Base-by-base conservation (phyloP, 1,284 basidiomycete species). In the Tausonia pullulans region DNA sequence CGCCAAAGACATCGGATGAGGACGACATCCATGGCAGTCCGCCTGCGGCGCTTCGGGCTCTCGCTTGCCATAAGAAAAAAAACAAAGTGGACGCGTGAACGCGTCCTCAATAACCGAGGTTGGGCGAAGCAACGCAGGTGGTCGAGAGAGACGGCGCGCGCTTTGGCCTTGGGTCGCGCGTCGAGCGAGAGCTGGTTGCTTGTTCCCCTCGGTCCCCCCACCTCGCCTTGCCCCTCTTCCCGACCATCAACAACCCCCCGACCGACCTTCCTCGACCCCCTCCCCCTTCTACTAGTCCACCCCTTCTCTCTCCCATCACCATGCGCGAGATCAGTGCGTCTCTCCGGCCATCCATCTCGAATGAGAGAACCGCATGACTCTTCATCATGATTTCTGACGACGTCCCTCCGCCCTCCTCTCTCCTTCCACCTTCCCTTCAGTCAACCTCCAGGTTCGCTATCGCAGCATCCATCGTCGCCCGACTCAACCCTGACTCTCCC, bases 301-400 rank as follows among this genome's bases (percentile, higher is more conserved):
- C 2, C 45, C 49, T 3, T 58, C 49, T 16, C 57, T 58, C 16
- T 44, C 54, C 39, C 54, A 43, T 41, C 41, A 39, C 4, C 13
- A 57, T 57, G 55, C 55, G 55, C 43, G 55, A 57, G 43, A 57
- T 57, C 55, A 57, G 55, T 57, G 14, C 43, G 55, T 45, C 27
- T 27, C 43, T 14, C 8, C 9, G 5, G 13, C 43, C 45, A 14
- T 11, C 13, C 9, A 7, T 27, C 43, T 7, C 14, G 8, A 7
- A 57, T 3, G 55, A 7, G 4, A n/a, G 53, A 16, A 39, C 27
- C 27, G 39, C 41, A 16, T 55, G 27, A 27, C 53, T 27, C 52
- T 54, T n/a, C 16, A 27, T 5, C 3, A 39, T 5, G 10, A 27
- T 4, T n/a, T 39, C 13, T 7, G 3, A 9, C 14, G 52, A n/a